Evolutionary conservation across 1,284 basidiomycete species (phyloP).

Genomic region (Trichosporon sp.): DNA sequence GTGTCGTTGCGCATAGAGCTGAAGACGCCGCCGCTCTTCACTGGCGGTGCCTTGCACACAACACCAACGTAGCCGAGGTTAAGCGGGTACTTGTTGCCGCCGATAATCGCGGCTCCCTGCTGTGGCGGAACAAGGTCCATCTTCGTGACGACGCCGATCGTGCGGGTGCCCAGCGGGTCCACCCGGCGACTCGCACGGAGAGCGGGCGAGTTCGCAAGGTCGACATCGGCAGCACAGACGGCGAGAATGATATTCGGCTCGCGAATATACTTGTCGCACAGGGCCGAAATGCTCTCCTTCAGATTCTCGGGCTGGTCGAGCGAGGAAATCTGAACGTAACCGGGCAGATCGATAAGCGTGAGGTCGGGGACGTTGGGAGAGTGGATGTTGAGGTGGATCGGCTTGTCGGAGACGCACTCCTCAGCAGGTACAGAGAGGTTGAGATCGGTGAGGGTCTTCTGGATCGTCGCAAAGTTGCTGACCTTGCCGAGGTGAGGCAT

Average conservation of each 20-base stretch:
- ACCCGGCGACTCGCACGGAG: slow-evolving; percentile 86
- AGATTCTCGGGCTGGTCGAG: slow-evolving; percentile 93
- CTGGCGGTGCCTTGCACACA: slow-evolving; percentile 67
- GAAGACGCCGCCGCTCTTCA: slow-evolving; percentile 43
- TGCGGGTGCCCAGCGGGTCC: slow-evolving; percentile 87
- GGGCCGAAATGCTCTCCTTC: slow-evolving; percentile 79
- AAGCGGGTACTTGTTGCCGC: slow-evolving; percentile 91
- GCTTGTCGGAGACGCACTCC: slow-evolving; percentile 87
- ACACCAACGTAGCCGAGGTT: slow-evolving; percentile 97
- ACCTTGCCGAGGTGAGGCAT: slow-evolving; percentile 66
- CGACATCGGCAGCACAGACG: slow-evolving; percentile 96
- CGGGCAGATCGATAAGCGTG: slow-evolving; percentile 93
- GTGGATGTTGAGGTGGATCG: slow-evolving; percentile 94
- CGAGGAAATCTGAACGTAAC: slow-evolving; percentile 91
- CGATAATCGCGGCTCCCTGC: slow-evolving; percentile 72
- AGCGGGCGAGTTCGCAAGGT: slow-evolving; percentile 95
- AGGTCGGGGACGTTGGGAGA: slow-evolving; percentile 94
- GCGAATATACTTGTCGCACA: slow-evolving; percentile 95
- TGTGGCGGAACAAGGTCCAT: slow-evolving; percentile 93
- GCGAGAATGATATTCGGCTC: slow-evolving; percentile 98
- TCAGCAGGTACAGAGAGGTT: slow-evolving; percentile 86
- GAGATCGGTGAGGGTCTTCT: slow-evolving; percentile 86
- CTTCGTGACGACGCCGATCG: slow-evolving; percentile 97
- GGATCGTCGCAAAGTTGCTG: slow-evolving; percentile 81
- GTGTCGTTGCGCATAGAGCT: slow-evolving; percentile 29